These are phyloP conservation scores for Oryza longistaminata DNA, from an alignment of 176 grass and related monocot genomes.

Conservation along the genomic window DNA sequence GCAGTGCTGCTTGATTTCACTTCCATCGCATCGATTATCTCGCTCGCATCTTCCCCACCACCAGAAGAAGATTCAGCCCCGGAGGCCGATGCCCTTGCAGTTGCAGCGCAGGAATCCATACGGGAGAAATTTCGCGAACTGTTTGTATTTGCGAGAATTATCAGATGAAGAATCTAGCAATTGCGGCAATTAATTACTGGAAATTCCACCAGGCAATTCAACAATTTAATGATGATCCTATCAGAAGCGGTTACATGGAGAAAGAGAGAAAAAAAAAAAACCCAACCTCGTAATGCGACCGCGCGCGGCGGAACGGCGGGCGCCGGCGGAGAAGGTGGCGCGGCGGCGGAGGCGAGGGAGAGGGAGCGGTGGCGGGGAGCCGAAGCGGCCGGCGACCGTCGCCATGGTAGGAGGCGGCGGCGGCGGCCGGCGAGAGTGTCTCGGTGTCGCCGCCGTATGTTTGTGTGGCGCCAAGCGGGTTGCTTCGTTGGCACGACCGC, in stretches of 20 bases:
- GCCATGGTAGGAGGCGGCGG: conserved; percentile 28
- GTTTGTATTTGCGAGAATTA: conserved; percentile 4
- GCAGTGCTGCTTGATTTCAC: conserved; percentile 33
- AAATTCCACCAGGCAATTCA: background rate
- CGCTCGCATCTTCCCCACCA: conserved; percentile 39
- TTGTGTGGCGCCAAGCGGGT: conserved; percentile 42
- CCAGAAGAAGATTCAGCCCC: conserved; percentile 44
- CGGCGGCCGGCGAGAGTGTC: background rate
- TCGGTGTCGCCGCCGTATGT: background rate
- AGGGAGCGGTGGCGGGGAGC: conserved; percentile 20
- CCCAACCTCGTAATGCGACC: conserved; percentile 40
- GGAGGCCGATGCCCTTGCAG: conserved; percentile 38
- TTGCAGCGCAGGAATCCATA: conserved; percentile 14
- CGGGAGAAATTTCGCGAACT: conserved; percentile 34
- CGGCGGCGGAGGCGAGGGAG: conserved; percentile 6
- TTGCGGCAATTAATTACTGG: background rate
- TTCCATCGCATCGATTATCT: conserved; percentile 51
- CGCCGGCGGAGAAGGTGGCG: background rate
- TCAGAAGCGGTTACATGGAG: background rate
- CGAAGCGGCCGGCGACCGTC: conserved; percentile 35
- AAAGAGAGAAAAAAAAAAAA: conserved; percentile 6
- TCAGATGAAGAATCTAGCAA: conserved; percentile 14
- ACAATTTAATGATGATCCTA: background rate
- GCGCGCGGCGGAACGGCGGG: conserved; percentile 22
- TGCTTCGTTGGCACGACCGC: background rate